phyloP scores from a whole-genome alignment of 108 stramenopile genomes.

The Chaetoceros tenuissimus region DNA sequence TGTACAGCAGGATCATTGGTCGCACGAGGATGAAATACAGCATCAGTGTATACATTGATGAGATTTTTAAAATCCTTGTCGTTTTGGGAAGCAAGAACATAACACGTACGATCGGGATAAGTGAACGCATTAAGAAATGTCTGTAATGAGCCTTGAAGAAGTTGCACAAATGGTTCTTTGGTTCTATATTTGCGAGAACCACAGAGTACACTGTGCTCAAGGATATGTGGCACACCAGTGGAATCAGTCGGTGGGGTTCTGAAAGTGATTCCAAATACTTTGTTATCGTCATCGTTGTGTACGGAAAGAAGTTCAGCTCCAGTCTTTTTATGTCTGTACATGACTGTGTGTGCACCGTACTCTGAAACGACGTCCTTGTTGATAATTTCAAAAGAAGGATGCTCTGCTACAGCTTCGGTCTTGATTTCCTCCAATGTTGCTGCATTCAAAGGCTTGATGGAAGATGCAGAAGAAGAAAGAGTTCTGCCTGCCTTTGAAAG shows the following conservation, averaged over 20 bases:
- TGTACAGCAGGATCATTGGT: conserved; percentile 84
- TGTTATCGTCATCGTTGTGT: conserved; percentile 91
- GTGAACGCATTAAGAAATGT: conserved; percentile 99
- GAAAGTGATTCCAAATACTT: conserved; percentile 99
- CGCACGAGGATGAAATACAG: conserved; percentile 92
- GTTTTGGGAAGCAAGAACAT: conserved; percentile 97
- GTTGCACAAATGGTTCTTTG: conserved; percentile 98
- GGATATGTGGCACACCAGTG: conserved; percentile 97
- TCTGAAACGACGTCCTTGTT: conserved; percentile 64
- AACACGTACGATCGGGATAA: conserved; percentile 97
- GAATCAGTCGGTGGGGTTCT: conserved; percentile 93
- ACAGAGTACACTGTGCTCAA: conserved; percentile 98
- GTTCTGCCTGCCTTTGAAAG: not conserved
- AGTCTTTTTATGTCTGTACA: conserved; percentile 89
- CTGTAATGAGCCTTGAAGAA: conserved; percentile 89
- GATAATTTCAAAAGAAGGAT: conserved; percentile 74
- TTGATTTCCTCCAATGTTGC: conserved; percentile 17
- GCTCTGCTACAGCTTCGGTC: conserved; percentile 33
- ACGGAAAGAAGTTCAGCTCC: conserved; percentile 90
- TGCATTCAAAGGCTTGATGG: not conserved
- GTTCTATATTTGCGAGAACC: conserved; percentile 93
- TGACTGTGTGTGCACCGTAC: conserved; percentile 74
- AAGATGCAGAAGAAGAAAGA: not conserved
- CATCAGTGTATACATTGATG: conserved; percentile 97
- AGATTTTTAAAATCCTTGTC: conserved; percentile 98